Evolutionary conservation across 305 asterid species (phyloP), one percentile per base, ranked within the genome.

Genomic region (Solanum chacoense): DNA sequence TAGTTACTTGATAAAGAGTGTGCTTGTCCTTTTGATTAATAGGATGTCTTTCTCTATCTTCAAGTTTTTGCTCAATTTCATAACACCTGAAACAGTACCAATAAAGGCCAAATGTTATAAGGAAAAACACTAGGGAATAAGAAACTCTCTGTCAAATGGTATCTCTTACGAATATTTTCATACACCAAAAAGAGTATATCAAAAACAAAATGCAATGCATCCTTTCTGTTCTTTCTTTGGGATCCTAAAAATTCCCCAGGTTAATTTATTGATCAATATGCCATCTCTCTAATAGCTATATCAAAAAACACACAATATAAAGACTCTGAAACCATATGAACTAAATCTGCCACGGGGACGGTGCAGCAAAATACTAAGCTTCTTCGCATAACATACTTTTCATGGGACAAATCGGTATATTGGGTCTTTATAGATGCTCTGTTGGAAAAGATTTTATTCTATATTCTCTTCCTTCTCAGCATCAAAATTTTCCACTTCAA

Each of bases 1-100:
- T 88, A 91, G 96, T 92, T 93, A 96, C 99, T 16, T 93, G 94
- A 91, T 93, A 89, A 90, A 97, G 95, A 18, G 88, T 73, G 88
- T 97, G 99, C 88, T 93, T 94, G 91, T 96, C 98, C 90, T 94
- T 96, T 72, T 94, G 98, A 93, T 94, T 85, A 85, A 91, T 80
- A 78, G 99, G 98, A 93, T 96, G 98, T 89, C 98, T 94, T 91
- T 96, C 99, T 88, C 98, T 92, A 91, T 95, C 98, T 72, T 96
- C 98, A 50, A 93, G 98, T 91, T 88, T 94, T 90, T 92, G 93
- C 91, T 96, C 99, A 86, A 96, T 93, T 59, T 95, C 98, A 89
- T 95, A 94, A 94, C 99, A 97, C 92, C 99, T 97, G 95, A 74
- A 90, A 85, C 67, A 84, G 87, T 84, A 84, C 32, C 87, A 84